Percentiles rank a stretch among this genome's conserved stretches.
Evolutionary conservation across 192 early-diverging fungal species (phyloP).

Genomic region (Mortierella claussenii): DNA sequence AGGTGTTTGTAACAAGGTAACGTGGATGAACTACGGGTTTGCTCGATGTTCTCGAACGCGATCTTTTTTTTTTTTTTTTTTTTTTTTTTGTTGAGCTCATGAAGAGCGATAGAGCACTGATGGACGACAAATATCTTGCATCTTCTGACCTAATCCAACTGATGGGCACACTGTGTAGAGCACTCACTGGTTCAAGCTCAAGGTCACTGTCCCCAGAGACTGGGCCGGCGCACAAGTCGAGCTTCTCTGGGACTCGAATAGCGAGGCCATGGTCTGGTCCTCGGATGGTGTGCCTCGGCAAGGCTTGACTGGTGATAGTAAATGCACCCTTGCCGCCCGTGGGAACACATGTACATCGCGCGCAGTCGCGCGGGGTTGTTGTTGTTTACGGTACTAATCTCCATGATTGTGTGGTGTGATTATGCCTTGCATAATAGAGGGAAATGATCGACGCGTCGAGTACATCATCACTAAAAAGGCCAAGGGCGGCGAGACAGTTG

Average conservation of each 20-base stretch:
- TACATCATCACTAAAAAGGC: slow-evolving; percentile 60
- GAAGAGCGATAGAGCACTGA: too few relatives aligned
- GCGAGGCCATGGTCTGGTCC: slow-evolving; percentile 94
- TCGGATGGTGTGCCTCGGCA: slow-evolving; percentile 81
- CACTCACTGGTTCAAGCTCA: slow-evolving; percentile 81
- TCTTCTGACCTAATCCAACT: too few relatives aligned
- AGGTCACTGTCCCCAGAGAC: slow-evolving; percentile 74
- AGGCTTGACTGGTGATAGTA: slow-evolving; percentile 91
- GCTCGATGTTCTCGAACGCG: too few relatives aligned
- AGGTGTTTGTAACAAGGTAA: too few relatives aligned
- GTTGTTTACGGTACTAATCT: neutral
- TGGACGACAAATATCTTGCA: too few relatives aligned
- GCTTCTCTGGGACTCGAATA: slow-evolving; percentile 87
- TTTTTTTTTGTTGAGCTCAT: too few relatives aligned
- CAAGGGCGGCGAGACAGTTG: slow-evolving; percentile 63
- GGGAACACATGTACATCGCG: too few relatives aligned
- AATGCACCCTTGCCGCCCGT: too few relatives aligned
- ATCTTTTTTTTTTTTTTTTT: too few relatives aligned
- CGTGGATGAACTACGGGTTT: too few relatives aligned
- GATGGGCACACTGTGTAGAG: too few relatives aligned
- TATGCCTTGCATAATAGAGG: slow-evolving; percentile 30
- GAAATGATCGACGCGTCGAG: slow-evolving; percentile 62
- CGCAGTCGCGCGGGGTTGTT: too few relatives aligned
- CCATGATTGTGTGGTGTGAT: neutral
- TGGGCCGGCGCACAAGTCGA: slow-evolving; percentile 83